A percentile compares a stretch with the other conserved stretches of the same genome.
Evolutionary conservation across 257 asterid genomes (phyloP).

Genomic region (Gentiana macrophylla): DNA sequence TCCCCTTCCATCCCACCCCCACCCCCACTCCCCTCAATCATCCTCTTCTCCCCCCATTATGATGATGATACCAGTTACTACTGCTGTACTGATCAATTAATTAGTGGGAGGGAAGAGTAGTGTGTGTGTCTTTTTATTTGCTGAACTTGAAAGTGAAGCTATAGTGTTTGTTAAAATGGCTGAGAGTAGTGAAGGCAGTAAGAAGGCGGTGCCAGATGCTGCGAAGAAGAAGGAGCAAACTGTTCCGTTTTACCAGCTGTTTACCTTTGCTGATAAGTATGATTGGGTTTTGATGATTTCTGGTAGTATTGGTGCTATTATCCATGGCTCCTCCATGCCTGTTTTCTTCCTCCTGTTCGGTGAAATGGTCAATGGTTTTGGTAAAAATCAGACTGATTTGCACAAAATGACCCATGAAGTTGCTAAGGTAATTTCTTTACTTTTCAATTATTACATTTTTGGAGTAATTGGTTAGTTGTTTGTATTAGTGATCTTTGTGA

Average conservation of each 20-base stretch:
- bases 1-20: neutral
- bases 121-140: neutral
- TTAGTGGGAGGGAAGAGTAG: neutral
- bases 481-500: too few relatives aligned
- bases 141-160: too few relatives aligned
- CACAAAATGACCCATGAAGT: conserved; percentile 29
- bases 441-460: neutral
- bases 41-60: neutral
- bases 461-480: neutral
- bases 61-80: too few relatives aligned
- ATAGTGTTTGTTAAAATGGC: conserved; percentile 20
- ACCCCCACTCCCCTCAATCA: neutral
- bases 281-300: conserved; percentile 27
- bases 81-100: neutral
- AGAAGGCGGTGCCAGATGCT: conserved; percentile 28
- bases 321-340: conserved; percentile 98
- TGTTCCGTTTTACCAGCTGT: conserved; percentile 34
- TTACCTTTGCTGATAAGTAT: conserved; percentile 33
- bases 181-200: conserved; percentile 20
- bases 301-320: conserved; percentile 60
- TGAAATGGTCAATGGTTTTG: conserved; percentile 92
- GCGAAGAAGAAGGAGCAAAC: conserved; percentile 45
- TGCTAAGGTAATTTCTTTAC: conserved; percentile 9
- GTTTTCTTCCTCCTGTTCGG: conserved; percentile 93
- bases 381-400: conserved; percentile 88